phyloP scores from a whole-genome alignment of 2,329 filamentous ascomycete species.

The Tolypocladium guangdongense region DNA sequence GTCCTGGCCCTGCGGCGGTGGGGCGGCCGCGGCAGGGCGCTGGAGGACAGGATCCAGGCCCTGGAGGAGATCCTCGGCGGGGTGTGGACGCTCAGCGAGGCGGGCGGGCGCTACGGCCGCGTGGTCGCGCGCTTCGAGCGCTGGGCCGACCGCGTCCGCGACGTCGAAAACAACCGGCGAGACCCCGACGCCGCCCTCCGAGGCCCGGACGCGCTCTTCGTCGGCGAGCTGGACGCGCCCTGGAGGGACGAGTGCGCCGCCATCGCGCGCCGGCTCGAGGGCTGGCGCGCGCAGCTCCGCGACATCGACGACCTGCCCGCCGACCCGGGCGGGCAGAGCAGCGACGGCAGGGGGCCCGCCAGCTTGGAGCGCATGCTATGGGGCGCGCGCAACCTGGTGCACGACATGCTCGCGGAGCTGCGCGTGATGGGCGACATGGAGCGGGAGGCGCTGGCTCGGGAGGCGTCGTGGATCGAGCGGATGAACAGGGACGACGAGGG shows the following conservation, averaged over 20 bases:
- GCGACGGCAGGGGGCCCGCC: constrained; percentile 8
- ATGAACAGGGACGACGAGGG: constrained; percentile 35
- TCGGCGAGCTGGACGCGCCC: constrained; percentile 40
- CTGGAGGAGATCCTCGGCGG: constrained; percentile 46
- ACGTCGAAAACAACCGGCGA: constrained; percentile 33
- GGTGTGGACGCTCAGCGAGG: constrained; percentile 46
- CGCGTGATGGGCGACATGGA: constrained; percentile 52
- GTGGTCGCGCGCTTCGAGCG: constrained; percentile 46
- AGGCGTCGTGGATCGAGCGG: constrained; percentile 47
- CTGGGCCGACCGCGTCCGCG: constrained; percentile 40
- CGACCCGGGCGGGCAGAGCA: constrained; percentile 14
- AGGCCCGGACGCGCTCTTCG: constrained; percentile 31
- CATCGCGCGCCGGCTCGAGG: constrained; percentile 42
- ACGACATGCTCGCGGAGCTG: constrained; percentile 52
- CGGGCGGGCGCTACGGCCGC: constrained; percentile 43
- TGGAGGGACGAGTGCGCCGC: constrained; percentile 50
- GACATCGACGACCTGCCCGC: constrained; percentile 21
- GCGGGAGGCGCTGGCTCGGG: constrained; percentile 41
- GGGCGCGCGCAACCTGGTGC: constrained; percentile 36
- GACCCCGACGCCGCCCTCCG: constrained; percentile 22
- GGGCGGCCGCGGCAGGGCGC: constrained; percentile 24
- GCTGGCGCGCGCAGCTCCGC: constrained; percentile 37
- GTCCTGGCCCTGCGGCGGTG: constrained; percentile 41
- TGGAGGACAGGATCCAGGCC: constrained; percentile 46
- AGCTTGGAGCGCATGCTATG: constrained; percentile 37